phyloP scores from a whole-genome alignment of 2,329 filamentous ascomycete genomes.

The Daldinia eschscholtzii region DNA sequence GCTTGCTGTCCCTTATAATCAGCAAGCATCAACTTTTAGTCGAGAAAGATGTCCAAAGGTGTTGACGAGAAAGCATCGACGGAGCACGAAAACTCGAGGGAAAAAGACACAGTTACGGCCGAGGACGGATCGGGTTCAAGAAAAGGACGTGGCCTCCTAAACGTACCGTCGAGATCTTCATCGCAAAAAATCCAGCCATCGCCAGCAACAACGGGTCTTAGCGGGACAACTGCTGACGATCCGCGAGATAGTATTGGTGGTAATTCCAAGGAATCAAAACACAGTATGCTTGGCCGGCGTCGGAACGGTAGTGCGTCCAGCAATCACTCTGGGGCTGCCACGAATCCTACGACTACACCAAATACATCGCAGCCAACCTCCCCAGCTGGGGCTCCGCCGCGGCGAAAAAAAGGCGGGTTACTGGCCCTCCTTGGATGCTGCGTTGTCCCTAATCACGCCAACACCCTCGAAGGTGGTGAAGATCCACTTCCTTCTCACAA shows the following conservation, averaged over 20 bases:
- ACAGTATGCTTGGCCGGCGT: constrained; percentile 72
- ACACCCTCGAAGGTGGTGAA: constrained; percentile 65
- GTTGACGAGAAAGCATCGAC: constrained; percentile 45
- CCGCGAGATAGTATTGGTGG: constrained; percentile 72
- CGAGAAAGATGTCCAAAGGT: constrained; percentile 49
- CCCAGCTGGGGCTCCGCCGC: constrained; percentile 60
- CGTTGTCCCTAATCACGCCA: constrained; percentile 70
- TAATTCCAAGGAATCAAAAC: constrained; percentile 74
- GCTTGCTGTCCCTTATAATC: constrained; percentile 29
- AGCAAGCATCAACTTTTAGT: constrained; percentile 26
- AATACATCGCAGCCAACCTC: constrained; percentile 66
- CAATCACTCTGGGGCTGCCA: constrained; percentile 69
- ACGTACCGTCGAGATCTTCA: constrained; percentile 72
- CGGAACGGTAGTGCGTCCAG: constrained; percentile 77
- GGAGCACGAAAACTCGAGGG: constrained; percentile 47
- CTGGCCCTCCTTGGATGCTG: constrained; percentile 76
- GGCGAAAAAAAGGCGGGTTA: constrained; percentile 68
- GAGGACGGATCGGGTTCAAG: constrained; percentile 44
- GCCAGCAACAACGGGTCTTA: constrained; percentile 70
- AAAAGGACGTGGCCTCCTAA: constrained; percentile 63
- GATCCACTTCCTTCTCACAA: constrained; percentile 67
- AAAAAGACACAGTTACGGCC: constrained; percentile 45
- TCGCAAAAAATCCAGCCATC: constrained; percentile 72
- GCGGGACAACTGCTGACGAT: constrained; percentile 70
- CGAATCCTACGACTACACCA: constrained; percentile 64